Evolutionary conservation across 352 stramenopile genomes (phyloP).

Genomic region (Phytophthora sp.): DNA sequence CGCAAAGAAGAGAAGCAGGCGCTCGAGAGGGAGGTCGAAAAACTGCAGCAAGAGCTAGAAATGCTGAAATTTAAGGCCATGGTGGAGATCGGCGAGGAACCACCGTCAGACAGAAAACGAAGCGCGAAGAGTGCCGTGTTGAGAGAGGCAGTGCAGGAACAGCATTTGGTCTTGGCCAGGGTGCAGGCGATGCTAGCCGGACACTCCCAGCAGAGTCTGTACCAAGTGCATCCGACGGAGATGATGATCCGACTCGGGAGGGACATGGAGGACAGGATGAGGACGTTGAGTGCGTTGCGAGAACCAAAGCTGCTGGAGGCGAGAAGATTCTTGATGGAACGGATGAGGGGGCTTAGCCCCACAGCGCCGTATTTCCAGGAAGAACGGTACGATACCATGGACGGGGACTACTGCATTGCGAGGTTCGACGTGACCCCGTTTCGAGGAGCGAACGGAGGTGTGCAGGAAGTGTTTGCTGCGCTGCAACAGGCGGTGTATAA

Average conservation of each 20-base stretch:
- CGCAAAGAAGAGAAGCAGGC: constrained; percentile 52
- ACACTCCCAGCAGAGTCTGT: constrained; percentile 32
- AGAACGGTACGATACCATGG: constrained; percentile 52
- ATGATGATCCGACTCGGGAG: constrained; percentile 41
- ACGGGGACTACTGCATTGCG: constrained; percentile 55
- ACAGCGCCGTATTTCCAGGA: constrained; percentile 42
- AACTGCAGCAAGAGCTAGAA: constrained; percentile 42
- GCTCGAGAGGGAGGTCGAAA: constrained; percentile 36
- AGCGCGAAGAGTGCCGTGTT: constrained; percentile 20
- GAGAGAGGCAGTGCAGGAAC: constrained; percentile 40
- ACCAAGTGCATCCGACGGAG: constrained; percentile 40
- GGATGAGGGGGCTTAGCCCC: constrained; percentile 29
- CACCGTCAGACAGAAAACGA: constrained; percentile 23
- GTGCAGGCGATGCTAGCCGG: constrained; percentile 37
- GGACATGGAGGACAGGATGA: constrained; percentile 36
- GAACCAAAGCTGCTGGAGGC: constrained; percentile 39
- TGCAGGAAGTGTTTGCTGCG: constrained; percentile 55
- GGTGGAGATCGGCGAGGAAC: constrained; percentile 21
- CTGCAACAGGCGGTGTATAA: constrained; percentile 61
- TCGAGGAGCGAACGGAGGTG: constrained; percentile 37
- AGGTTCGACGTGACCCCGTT: constrained; percentile 67
- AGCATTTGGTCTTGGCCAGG: constrained; percentile 43
- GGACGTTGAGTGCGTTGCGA: constrained; percentile 34
- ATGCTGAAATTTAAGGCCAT: constrained; percentile 43
- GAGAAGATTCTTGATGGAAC: constrained; percentile 42